Evolutionary conservation across 1,284 basidiomycete genomes (phyloP), one percentile per base, ranked within the genome.

Genomic region (Heterobasidion parviporum): DNA sequence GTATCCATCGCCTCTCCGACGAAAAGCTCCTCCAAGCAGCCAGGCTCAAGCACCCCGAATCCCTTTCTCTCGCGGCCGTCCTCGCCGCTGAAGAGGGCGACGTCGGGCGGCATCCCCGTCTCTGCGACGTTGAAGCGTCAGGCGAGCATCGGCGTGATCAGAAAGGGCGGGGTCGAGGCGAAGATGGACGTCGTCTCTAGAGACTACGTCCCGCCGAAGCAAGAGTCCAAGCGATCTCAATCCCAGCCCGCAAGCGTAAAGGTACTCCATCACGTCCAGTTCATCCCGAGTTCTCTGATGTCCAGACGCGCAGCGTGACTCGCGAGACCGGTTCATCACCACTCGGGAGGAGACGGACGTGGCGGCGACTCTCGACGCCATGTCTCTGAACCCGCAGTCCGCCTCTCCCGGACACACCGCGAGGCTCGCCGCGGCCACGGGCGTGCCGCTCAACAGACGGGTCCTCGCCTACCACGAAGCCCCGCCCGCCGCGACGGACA

Each of bases 401-500:
- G 74, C 79, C 12, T 90, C 86, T 0, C 89, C 88, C 0, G 80
- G 83, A 0, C 89, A 91, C 63, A 88, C 88, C 0, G 85, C 86
- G 2, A 80, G 89, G 34, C 78, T 92, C 20, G 84, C 81, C 8
- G 83, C 79, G 1, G 89, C 89, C 0, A 80, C 87, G 0, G 88
- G 87, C 33, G 78, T 92, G 7, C 81, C 83, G 10, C 70, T 89
- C 53, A 87, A 86, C 62, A 81, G 83, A 32, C 84, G 89, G 34
- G 83, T 92, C 20, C 76, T 92, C 4, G 82, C 85, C 2, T 92
- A 89, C 67, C 85, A 89, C 64, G 87, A 91, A 65, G 79, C 80
- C 15, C 89, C 89, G 0, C 67, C 80, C 0, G 78, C 87, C 0
- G 81, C 84, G 3, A 82, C 85, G 1, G 85, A 89, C 61, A 78